Evolutionary conservation across 345 rosid species (phyloP), one percentile per base, ranked within the genome.

Genomic region (Xanthoceras sorbifolium): DNA sequence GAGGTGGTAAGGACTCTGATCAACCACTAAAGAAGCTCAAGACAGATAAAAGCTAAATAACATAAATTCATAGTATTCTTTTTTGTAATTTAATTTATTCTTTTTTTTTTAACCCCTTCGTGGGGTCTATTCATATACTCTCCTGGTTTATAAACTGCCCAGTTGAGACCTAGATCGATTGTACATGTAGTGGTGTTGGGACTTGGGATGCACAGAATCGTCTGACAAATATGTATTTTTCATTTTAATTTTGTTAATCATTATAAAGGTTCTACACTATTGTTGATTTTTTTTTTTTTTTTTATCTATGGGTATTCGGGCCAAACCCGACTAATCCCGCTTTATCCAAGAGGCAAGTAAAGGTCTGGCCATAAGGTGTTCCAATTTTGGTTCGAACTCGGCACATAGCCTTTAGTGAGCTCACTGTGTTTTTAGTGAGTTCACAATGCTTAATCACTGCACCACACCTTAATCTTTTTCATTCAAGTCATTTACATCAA

Each of bases 21-120:
- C 87, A 82, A 63, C 81, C 83, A 67, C 36, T 46, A 52, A 91
- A 91, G 89, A 91, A 86, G 83, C 86, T 79, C 22, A 91, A 83
- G 86, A 81, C 78, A 31, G 77, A 82, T 62, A 87, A 78, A 77
- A 71, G 79, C 57, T 80, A 83, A n/a, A 79, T 25, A 38, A 54
- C 31, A 60, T 25, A 52, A 46, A 25, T 48, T 32, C 52, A 67
- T n/a, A 32, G 65, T 57, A 40, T 70, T 73, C 42, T 75, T 82
- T 78, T 52, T 60, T 78, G 63, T 68, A 23, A 32, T 77, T 74
- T 48, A 64, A 78, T 79, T 81, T 48, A 77, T 90, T 82, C 75
- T 77, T 77, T 81, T 74, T 79, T 71, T 72, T 52, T 25, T n/a
- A n/a, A 52, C 14, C 79, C 59, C 18, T 64, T 8, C 54, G 52